Conservation (phyloP, 768 basidiomycete genomes). For the Amanita pallidorosea region DNA sequence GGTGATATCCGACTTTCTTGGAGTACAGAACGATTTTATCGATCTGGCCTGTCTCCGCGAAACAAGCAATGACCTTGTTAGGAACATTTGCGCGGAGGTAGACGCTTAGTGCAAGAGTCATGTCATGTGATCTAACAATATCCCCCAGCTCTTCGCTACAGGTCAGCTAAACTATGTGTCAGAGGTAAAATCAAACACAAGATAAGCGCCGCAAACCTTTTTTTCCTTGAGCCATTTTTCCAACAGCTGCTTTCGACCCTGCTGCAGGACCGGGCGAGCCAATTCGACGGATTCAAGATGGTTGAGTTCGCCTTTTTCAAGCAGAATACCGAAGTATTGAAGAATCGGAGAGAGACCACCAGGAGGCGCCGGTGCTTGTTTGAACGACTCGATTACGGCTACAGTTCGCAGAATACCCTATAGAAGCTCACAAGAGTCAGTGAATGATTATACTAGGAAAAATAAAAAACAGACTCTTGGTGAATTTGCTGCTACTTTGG, state of each 20-base stretch:
- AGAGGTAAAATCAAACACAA: not conserved
- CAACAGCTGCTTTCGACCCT: constrained; percentile 91
- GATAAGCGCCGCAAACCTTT: constrained; percentile 46
- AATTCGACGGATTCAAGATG: constrained; percentile 93
- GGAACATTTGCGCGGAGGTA: constrained; percentile 97
- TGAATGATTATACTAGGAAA: not conserved
- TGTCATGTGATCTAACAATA: constrained; percentile 87
- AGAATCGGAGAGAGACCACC: constrained; percentile 92
- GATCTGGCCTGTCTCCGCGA: constrained; percentile 96
- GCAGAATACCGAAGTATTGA: constrained; percentile 96
- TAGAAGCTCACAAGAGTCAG: constrained; percentile 1
- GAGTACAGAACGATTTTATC: constrained; percentile 97
- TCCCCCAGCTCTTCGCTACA: constrained; percentile 99
- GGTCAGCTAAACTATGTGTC: constrained; percentile 53
- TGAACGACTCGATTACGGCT: constrained; percentile 96
- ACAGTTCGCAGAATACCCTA: constrained; percentile 92
- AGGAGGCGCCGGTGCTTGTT: constrained; percentile 81
- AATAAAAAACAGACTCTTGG: constrained; percentile 60
- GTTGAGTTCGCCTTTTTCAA: constrained; percentile 97
- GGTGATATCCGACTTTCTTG: constrained; percentile 91
- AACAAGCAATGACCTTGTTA: constrained; percentile 98
- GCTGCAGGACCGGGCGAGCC: constrained; percentile 89
- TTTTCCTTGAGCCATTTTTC: constrained; percentile 99
- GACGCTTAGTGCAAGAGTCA: constrained; percentile 95
- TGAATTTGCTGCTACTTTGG: constrained; percentile 96